phyloP scores from a whole-genome alignment of 208 protist genomes.

The Trypanosoma mega region DNA sequence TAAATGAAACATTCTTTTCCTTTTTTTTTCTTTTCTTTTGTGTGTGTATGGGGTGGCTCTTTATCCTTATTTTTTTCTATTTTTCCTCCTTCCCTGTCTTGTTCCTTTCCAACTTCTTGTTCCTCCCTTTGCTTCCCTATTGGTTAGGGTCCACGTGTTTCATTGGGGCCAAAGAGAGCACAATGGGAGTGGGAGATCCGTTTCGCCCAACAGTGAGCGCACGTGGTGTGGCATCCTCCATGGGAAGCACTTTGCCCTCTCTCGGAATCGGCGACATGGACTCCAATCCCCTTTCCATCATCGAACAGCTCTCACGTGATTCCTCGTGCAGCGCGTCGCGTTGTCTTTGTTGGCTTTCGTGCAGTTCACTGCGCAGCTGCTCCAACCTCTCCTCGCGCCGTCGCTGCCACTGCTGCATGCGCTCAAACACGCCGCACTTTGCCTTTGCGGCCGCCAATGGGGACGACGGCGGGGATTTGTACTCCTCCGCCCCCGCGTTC shows the following conservation, averaged over 20 bases:
- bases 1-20: too few species aligned
- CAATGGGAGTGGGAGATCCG: background rate
- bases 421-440: constrained; percentile 8
- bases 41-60: too few species aligned
- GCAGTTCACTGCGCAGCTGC: constrained; percentile 7
- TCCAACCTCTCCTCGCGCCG: constrained; percentile 22
- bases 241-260: background rate
- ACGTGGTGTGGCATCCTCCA: background rate
- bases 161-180: background rate
- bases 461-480: too few species aligned
- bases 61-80: too few species aligned
- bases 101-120: too few species aligned
- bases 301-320: too few species aligned
- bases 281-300: background rate
- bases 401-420: constrained; percentile 20
- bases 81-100: too few species aligned
- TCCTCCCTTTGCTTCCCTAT: too few species aligned
- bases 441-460: background rate
- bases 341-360: background rate
- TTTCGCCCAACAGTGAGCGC: background rate
- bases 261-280: background rate
- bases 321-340: background rate
- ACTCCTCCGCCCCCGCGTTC: background rate
- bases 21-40: constrained; percentile 6
- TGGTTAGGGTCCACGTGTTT: too few species aligned